These are phyloP conservation scores for Zoysia matrella DNA, from an alignment of 202 grass and related monocot species.

Conservation along the genomic window DNA sequence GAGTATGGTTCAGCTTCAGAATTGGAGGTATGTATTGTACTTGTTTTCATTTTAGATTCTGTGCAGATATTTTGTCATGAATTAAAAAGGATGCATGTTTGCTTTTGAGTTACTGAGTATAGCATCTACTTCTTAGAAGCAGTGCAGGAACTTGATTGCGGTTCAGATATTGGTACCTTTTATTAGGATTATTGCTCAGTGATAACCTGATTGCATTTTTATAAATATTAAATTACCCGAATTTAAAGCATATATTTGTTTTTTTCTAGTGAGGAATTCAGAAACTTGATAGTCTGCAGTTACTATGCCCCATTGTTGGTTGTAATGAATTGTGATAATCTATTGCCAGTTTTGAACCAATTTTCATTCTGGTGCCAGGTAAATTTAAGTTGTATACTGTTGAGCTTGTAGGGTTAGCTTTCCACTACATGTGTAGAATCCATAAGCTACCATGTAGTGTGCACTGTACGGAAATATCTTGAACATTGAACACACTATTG, in stretches of 20 bases:
- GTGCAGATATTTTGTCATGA: neutral
- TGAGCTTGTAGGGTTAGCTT: conserved; percentile 26
- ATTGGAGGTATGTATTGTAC: conserved; percentile 64
- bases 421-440: conserved; percentile 8
- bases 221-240: neutral
- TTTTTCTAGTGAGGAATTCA: neutral
- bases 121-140: neutral
- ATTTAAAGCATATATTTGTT: neutral
- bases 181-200: neutral
- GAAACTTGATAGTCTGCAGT: neutral
- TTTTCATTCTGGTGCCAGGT: neutral
- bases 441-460: neutral
- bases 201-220: conserved; percentile 19
- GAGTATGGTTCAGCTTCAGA: conserved; percentile 63
- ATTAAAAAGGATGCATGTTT: conserved; percentile 8
- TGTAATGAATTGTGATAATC: neutral
- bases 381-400: conserved; percentile 18
- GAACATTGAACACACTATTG: neutral
- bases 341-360: neutral
- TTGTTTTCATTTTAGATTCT: neutral
- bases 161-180: neutral
- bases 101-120: neutral
- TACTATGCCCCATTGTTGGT: neutral
- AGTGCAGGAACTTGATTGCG: conserved; percentile 25
- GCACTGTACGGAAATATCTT: no score